Evolutionary conservation across 2,329 filamentous ascomycete genomes (phyloP).

Genomic region (Venturia aucupariae): DNA sequence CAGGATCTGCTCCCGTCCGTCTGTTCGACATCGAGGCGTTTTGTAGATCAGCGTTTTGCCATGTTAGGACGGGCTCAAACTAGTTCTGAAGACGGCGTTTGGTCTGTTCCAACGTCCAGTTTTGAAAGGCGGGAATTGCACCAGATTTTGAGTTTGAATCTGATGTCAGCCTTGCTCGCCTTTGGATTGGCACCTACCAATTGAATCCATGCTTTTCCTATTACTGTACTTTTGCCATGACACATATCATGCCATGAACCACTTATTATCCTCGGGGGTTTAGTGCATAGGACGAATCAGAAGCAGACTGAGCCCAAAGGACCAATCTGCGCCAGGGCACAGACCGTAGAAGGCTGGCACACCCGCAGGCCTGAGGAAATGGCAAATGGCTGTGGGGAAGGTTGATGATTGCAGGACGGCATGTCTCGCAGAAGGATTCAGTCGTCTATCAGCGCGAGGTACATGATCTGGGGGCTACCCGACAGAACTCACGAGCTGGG

Average conservation of each 20-base stretch:
- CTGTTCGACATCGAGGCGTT: not conserved
- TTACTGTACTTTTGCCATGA: not conserved
- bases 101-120: not conserved
- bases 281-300: not conserved
- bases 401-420: not conserved
- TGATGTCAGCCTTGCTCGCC: conserved; percentile 3
- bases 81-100: not conserved
- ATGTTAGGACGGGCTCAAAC: not conserved
- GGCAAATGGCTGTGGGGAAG: not conserved
- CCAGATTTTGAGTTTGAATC: not conserved
- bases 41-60: not conserved
- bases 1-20: conserved; percentile 1
- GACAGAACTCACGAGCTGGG: not conserved
- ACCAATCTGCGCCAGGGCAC: not conserved
- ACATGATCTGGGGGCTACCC: not conserved
- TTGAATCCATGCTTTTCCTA: not conserved
- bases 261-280: not conserved
- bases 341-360: not conserved
- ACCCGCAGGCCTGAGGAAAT: not conserved
- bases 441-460: not conserved
- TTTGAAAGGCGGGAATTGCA: not conserved
- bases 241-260: not conserved
- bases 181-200: not conserved
- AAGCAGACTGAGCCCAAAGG: not conserved
- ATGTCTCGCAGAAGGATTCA: not conserved